A percentile compares a stretch with the other conserved stretches of the same genome.
These are phyloP conservation scores for Sclerotiophoma versabilis DNA, from an alignment of 2,329 filamentous ascomycete genomes.

Conservation along the genomic window DNA sequence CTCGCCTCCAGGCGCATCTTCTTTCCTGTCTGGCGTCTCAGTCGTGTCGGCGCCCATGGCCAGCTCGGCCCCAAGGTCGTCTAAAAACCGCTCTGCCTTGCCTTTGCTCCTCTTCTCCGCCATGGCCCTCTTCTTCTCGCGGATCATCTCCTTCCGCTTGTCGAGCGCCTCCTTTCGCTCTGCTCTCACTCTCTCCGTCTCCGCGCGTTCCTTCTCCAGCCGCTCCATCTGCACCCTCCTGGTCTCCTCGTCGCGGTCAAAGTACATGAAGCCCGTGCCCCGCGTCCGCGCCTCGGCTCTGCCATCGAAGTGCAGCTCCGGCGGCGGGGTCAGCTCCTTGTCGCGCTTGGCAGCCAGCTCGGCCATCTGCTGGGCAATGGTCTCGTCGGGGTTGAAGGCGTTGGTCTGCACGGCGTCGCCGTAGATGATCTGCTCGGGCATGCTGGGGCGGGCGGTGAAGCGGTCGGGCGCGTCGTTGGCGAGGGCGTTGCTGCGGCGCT, in stretches of 20 bases:
- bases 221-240: slow-evolving; percentile 77
- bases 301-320: slow-evolving; percentile 84
- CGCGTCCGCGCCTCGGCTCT: slow-evolving; percentile 82
- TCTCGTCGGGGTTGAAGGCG: slow-evolving; percentile 80
- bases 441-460: slow-evolving; percentile 71
- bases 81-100: slow-evolving; percentile 76
- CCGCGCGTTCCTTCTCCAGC: slow-evolving; percentile 69
- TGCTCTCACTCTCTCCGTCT: slow-evolving; percentile 70
- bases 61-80: slow-evolving; percentile 54
- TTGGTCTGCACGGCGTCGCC: slow-evolving; percentile 84
- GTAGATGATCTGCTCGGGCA: slow-evolving; percentile 77
- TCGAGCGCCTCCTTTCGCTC: slow-evolving; percentile 57
- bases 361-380: slow-evolving; percentile 72
- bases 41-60: slow-evolving; percentile 1
- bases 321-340: slow-evolving; percentile 79
- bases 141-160: slow-evolving; percentile 70
- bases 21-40: no score
- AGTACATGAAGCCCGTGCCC: slow-evolving; percentile 90
- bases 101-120: slow-evolving; percentile 66
- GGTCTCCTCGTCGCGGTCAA: slow-evolving; percentile 76
- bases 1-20: no score
- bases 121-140: slow-evolving; percentile 66
- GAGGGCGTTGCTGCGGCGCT: slow-evolving; percentile 61
- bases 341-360: slow-evolving; percentile 80
- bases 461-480: slow-evolving; percentile 65